phyloP scores from a whole-genome alignment of 768 basidiomycete genomes.

The Holtermanniella nyarrowii region DNA sequence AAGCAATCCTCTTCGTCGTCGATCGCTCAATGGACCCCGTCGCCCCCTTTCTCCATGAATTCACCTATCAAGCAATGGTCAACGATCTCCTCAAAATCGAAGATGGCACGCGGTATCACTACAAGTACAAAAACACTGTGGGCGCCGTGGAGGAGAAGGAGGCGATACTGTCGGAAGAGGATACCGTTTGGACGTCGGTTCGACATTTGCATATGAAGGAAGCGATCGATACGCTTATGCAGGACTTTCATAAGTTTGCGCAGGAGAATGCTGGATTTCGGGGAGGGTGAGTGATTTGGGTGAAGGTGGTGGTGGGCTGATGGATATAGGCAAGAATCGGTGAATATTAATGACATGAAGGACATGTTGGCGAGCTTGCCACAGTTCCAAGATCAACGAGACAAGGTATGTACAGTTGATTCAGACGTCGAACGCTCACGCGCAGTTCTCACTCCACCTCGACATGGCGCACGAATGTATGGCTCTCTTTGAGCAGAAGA shows the following conservation, averaged over 20 bases:
- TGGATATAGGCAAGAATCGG: conserved; percentile 57
- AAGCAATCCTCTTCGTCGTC: conserved; percentile 76
- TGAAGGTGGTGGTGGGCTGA: not conserved
- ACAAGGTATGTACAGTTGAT: conserved; percentile 55
- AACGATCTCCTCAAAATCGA: conserved; percentile 85
- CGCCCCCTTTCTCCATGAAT: conserved; percentile 88
- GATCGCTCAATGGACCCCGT: conserved; percentile 93
- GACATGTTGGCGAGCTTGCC: conserved; percentile 94
- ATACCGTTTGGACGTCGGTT: conserved; percentile 81
- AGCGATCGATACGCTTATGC: conserved; percentile 92
- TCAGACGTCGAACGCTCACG: too few species aligned
- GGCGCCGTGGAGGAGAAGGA: conserved; percentile 82
- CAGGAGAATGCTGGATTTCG: conserved; percentile 90
- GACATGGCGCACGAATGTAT: conserved; percentile 98
- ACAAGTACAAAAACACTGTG: conserved; percentile 79
- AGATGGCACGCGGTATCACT: conserved; percentile 79
- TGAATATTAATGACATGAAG: conserved; percentile 93
- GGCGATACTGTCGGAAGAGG: conserved; percentile 72
- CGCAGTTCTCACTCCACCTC: conserved; percentile 85
- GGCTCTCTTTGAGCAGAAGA: conserved; percentile 79
- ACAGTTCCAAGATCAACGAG: conserved; percentile 87
- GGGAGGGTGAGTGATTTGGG: conserved; percentile 49
- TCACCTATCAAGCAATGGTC: conserved; percentile 98
- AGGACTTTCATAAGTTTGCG: conserved; percentile 87
- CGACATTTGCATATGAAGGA: conserved; percentile 99